These are phyloP conservation scores for Sclerotinia borealis DNA, from an alignment of 2,329 filamentous ascomycete species.

Conservation along the genomic window DNA sequence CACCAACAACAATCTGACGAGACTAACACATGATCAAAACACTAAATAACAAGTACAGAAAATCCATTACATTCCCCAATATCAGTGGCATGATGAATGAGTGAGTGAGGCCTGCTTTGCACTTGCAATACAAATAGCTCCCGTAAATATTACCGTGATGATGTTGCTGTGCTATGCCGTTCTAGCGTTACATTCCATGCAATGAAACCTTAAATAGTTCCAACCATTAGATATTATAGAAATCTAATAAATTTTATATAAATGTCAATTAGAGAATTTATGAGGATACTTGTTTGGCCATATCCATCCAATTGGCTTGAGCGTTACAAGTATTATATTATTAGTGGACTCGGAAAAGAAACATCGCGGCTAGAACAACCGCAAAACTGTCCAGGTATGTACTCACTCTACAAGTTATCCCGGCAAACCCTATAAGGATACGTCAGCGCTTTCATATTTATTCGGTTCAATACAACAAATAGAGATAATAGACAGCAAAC, in stretches of 20 bases:
- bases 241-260: no score
- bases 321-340: not conserved
- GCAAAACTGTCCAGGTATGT: not conserved
- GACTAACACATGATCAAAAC: not conserved
- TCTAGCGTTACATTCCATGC: not conserved
- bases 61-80: not conserved
- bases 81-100: not conserved
- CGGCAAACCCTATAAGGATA: not conserved
- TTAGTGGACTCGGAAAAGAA: slow-evolving; percentile 5
- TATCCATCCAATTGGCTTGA: not conserved
- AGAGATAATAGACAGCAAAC: not conserved
- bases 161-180: not conserved
- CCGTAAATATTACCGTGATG: not conserved
- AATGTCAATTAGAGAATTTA: no score
- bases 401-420: not conserved
- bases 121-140: not conserved
- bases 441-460: not conserved
- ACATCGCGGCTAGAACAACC: not conserved
- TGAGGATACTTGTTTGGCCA: no score
- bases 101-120: not conserved
- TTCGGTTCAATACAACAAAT: not conserved
- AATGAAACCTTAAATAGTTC: not conserved
- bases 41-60: not conserved
- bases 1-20: not conserved
- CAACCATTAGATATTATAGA: no score